Evolutionary conservation across 306 rosid species (phyloP).

Genomic region (Citrullus amarus): DNA sequence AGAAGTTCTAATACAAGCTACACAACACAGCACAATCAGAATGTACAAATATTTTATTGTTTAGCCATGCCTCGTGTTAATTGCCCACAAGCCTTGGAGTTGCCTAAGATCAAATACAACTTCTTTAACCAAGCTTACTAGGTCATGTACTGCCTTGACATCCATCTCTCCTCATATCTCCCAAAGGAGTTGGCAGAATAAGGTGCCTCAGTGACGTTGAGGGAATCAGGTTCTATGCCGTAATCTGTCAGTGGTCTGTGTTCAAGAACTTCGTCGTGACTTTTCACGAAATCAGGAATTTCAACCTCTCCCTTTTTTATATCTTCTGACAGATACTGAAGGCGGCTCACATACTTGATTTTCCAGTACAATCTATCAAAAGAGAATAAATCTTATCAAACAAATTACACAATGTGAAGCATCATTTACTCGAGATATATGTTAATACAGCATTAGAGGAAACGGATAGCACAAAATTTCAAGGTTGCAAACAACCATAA

Average conservation of each 20-base stretch:
- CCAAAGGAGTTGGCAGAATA: slow-evolving; percentile 50
- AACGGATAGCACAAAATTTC: background rate
- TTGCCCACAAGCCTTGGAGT: background rate
- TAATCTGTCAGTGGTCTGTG: slow-evolving; percentile 89
- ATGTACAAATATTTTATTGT: slow-evolving; percentile 1
- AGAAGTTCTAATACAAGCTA: background rate
- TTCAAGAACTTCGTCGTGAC: slow-evolving; percentile 72
- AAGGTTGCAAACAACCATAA: background rate
- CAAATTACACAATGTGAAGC: background rate
- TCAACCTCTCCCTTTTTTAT: slow-evolving; percentile 66
- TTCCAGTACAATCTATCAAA: slow-evolving; percentile 76
- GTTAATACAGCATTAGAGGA: background rate
- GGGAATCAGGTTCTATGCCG: slow-evolving; percentile 81
- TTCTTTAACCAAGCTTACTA: slow-evolving; percentile 19
- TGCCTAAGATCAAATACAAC: background rate
- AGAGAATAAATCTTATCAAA: background rate
- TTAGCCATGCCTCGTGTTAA: background rate
- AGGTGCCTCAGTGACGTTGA: slow-evolving; percentile 47
- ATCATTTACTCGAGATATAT: background rate
- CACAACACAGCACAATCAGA: background rate
- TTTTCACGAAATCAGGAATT: slow-evolving; percentile 75
- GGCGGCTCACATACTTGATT: slow-evolving; percentile 73
- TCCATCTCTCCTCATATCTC: slow-evolving; percentile 68
- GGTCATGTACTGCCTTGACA: slow-evolving; percentile 35
- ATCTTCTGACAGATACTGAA: slow-evolving; percentile 94